Evolutionary conservation across 148 eudicot species (phyloP).

Genomic region (Rhododendron simsii): DNA sequence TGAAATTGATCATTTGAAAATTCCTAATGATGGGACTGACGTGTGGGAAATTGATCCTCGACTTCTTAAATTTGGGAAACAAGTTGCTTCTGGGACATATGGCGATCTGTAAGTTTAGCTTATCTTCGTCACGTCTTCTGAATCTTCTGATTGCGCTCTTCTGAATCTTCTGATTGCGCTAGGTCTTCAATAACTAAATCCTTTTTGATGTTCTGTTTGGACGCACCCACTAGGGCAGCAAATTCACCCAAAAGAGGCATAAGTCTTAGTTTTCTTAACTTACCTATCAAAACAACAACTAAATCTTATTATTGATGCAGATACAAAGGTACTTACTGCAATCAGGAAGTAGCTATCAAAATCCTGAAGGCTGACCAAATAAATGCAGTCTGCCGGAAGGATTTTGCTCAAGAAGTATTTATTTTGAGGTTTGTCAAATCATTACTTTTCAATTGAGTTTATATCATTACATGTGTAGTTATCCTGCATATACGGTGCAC

Average conservation of each 20-base stretch:
- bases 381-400: slow-evolving; percentile 69
- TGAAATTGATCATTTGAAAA: slow-evolving; percentile 55
- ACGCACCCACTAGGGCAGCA: neutral
- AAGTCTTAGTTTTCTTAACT: neutral
- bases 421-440: slow-evolving; percentile 74
- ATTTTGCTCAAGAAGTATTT: slow-evolving; percentile 96
- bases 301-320: slow-evolving; percentile 32
- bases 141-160: neutral
- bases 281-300: neutral
- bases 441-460: neutral
- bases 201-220: neutral
- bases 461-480: neutral
- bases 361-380: slow-evolving; percentile 84
- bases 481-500: neutral
- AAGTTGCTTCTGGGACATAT: slow-evolving; percentile 95
- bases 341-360: slow-evolving; percentile 98
- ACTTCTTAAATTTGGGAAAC: slow-evolving; percentile 64
- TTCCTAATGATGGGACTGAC: slow-evolving; percentile 90
- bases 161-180: neutral
- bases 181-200: neutral
- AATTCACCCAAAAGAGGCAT: neutral
- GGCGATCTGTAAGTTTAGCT: slow-evolving; percentile 84
- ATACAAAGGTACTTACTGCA: slow-evolving; percentile 84
- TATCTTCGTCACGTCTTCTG: neutral
- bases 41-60: slow-evolving; percentile 98